Conservation (phyloP, 139 green algal species). For the Chlorella vulgaris region DNA sequence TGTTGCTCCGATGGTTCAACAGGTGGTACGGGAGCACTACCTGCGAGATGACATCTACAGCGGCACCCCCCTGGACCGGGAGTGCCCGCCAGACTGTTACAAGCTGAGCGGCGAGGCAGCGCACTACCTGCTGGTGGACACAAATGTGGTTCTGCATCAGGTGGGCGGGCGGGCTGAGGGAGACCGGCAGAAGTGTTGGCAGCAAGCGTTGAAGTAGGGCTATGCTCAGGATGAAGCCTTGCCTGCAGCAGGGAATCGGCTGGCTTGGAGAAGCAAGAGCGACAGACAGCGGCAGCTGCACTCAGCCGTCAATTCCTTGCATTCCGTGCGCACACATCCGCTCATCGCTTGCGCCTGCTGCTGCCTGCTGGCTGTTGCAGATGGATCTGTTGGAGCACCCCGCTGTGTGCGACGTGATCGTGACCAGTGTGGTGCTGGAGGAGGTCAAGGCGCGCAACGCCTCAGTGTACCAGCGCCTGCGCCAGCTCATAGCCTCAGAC, state of each 20-base stretch:
- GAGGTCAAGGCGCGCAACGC: slow-evolving; percentile 83
- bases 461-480: slow-evolving; percentile 78
- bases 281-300: too few relatives aligned
- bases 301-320: too few relatives aligned
- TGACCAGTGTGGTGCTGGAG: slow-evolving; percentile 78
- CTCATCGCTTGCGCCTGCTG: too few relatives aligned
- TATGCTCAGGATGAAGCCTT: too few relatives aligned
- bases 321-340: too few relatives aligned
- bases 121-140: slow-evolving; percentile 93
- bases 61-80: slow-evolving; percentile 73
- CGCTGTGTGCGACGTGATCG: slow-evolving; percentile 83
- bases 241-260: too few relatives aligned
- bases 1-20: too few relatives aligned
- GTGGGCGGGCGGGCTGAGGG: slow-evolving; percentile 5
- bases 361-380: too few relatives aligned
- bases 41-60: slow-evolving; percentile 95
- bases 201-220: background rate
- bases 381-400: slow-evolving; percentile 95
- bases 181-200: background rate
- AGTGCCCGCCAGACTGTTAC: slow-evolving; percentile 56
- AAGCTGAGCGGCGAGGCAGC: slow-evolving; percentile 69
- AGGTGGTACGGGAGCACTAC: slow-evolving; percentile 94
- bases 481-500: slow-evolving; percentile 56
- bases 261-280: too few relatives aligned
- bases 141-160: slow-evolving; percentile 93